A percentile compares a stretch with the other conserved stretches of the same genome.
phyloP scores from a whole-genome alignment of 2,329 filamentous ascomycete species.

The Pestalotiopsis sp. region DNA sequence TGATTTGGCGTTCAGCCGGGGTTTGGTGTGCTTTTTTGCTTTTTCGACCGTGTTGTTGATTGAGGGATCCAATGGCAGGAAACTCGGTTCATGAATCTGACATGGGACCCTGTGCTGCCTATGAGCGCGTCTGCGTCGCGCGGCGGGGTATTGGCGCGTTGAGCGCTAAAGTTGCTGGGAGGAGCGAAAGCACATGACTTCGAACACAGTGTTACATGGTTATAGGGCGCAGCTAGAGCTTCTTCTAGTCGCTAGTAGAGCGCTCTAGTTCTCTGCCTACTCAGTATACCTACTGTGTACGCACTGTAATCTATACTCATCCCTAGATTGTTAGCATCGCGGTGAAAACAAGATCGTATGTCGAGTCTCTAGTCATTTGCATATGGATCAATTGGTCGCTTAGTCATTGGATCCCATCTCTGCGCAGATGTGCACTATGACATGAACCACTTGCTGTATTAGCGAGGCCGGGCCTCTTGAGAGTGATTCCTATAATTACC shows the following conservation, averaged over 20 bases:
- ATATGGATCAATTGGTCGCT: no score
- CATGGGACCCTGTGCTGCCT: not conserved
- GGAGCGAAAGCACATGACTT: constrained; percentile 10
- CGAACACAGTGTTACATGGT: not conserved
- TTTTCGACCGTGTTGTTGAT: not conserved
- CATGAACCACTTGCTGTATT: no score
- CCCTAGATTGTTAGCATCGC: not conserved
- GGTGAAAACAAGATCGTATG: not conserved
- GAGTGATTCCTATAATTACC: not conserved
- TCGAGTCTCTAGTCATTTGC: not conserved
- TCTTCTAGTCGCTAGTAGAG: not conserved
- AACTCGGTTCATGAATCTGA: not conserved
- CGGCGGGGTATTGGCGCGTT: not conserved
- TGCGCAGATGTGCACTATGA: no score
- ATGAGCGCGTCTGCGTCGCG: not conserved
- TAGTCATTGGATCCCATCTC: no score
- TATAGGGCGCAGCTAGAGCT: not conserved
- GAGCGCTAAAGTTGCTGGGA: not conserved
- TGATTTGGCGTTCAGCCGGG: not conserved
- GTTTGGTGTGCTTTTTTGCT: not conserved
- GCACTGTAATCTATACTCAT: not conserved
- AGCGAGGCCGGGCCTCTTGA: no score
- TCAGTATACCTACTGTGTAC: not conserved
- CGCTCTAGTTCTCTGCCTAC: not conserved
- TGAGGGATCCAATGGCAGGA: not conserved